phyloP scores from a whole-genome alignment of 305 asterid species.

The Rubia occidens region DNA sequence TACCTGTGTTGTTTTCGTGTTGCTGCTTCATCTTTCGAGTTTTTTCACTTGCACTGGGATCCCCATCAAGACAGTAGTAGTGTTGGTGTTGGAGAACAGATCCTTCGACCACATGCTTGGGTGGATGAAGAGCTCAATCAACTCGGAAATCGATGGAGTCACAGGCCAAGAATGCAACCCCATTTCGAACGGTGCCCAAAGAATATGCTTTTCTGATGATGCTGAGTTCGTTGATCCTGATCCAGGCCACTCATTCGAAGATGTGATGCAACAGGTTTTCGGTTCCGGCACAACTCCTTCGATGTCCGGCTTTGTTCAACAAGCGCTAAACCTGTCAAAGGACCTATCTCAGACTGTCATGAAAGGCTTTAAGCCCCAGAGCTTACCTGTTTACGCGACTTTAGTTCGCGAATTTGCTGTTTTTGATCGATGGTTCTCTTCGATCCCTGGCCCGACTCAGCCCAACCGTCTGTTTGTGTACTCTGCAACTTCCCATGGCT shows the following conservation, averaged over 20 bases:
- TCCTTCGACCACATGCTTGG: slow-evolving; percentile 86
- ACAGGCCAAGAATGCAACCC: slow-evolving; percentile 70
- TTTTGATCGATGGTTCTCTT: slow-evolving; percentile 57
- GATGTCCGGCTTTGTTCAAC: slow-evolving; percentile 78
- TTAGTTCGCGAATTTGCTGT: slow-evolving; percentile 51
- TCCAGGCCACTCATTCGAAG: slow-evolving; percentile 80
- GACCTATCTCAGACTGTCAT: slow-evolving; percentile 54
- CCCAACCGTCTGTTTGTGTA: slow-evolving; percentile 60
- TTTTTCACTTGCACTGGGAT: slow-evolving; percentile 20
- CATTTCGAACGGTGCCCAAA: slow-evolving; percentile 17
- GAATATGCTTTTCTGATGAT: slow-evolving; percentile 54
- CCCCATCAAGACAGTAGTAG: slow-evolving; percentile 63
- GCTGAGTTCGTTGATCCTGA: slow-evolving; percentile 74
- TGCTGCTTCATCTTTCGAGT: slow-evolving; percentile 25
- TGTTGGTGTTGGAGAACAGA: slow-evolving; percentile 68
- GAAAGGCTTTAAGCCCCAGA: slow-evolving; percentile 65
- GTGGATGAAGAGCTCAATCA: slow-evolving; percentile 67
- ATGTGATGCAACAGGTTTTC: slow-evolving; percentile 28
- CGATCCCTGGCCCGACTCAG: slow-evolving; percentile 70
- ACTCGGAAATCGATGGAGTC: slow-evolving; percentile 61
- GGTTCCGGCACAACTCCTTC: slow-evolving; percentile 48
- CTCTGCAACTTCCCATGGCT: slow-evolving; percentile 84
- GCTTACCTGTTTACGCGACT: slow-evolving; percentile 37
- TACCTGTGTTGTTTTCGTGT: slow-evolving; percentile 17
- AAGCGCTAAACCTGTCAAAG: slow-evolving; percentile 43